Evolutionary conservation across 257 asterid species (phyloP).

Genomic region (Solanum piurae): DNA sequence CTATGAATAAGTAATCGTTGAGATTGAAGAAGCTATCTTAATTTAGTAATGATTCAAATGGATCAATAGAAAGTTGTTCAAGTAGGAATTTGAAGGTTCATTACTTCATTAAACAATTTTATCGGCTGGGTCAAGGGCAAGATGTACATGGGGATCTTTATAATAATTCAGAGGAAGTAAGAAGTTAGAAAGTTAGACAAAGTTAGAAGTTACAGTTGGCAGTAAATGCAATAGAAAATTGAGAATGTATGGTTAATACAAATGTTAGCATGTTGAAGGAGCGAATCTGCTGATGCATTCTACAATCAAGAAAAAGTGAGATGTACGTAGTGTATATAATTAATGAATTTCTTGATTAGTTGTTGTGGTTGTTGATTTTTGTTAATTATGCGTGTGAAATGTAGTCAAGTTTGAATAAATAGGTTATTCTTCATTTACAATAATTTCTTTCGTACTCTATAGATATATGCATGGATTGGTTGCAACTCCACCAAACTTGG

Average conservation of each 20-base stretch:
- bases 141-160: background rate
- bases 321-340: background rate
- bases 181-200: background rate
- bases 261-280: background rate
- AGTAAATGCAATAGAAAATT: background rate
- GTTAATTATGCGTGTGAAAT: background rate
- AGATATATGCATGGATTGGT: conserved; percentile 94
- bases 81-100: background rate
- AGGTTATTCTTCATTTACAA: background rate
- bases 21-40: background rate
- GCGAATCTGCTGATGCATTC: background rate
- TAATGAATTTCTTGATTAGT: background rate
- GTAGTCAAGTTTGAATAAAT: background rate
- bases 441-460: background rate
- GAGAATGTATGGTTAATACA: background rate
- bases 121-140: background rate
- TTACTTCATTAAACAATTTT: background rate
- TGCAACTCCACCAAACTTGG: conserved; percentile 83
- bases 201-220: background rate
- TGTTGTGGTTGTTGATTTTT: background rate
- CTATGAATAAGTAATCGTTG: background rate
- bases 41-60: background rate
- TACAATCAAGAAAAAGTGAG: background rate
- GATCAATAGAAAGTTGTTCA: background rate
- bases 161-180: background rate